These are phyloP conservation scores for Aspergillus novofumigatus DNA, from an alignment of 2,329 filamentous ascomycete species.

Conservation along the genomic window DNA sequence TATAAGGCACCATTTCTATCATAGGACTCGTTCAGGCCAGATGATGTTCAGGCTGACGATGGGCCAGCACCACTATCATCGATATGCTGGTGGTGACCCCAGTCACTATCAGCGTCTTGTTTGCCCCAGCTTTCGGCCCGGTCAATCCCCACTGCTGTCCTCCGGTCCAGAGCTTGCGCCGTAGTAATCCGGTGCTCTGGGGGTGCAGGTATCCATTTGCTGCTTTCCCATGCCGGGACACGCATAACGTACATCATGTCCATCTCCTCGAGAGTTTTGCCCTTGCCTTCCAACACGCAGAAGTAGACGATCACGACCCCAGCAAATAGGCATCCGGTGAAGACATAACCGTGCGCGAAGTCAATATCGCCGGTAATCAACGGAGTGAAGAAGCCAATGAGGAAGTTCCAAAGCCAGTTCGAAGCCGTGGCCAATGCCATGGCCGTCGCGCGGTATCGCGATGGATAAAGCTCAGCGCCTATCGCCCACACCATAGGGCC, in stretches of 20 bases:
- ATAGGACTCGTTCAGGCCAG: background rate
- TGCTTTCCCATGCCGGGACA: constrained; percentile 57
- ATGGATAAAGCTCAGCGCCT: constrained; percentile 39
- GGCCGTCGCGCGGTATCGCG: constrained; percentile 59
- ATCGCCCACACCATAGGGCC: constrained; percentile 55
- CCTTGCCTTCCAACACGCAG: constrained; percentile 67
- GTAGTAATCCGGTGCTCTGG: constrained; percentile 25
- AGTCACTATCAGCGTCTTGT: constrained; percentile 6
- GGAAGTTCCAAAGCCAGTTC: constrained; percentile 72
- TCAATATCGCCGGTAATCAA: constrained; percentile 70
- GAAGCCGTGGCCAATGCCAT: constrained; percentile 71
- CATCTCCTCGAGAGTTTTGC: constrained; percentile 67
- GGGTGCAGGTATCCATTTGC: constrained; percentile 37
- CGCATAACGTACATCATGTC: constrained; percentile 67
- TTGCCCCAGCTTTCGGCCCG: constrained; percentile 13
- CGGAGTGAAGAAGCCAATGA: constrained; percentile 70
- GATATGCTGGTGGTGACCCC: constrained; percentile 17
- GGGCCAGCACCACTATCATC: constrained; percentile 18
- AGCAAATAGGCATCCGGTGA: constrained; percentile 65
- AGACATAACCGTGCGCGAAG: constrained; percentile 71
- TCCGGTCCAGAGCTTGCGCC: constrained; percentile 11
- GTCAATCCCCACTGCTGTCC: constrained; percentile 14
- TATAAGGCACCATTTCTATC: background rate
- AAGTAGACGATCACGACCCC: constrained; percentile 64
- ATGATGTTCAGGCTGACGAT: constrained; percentile 1